Evolutionary conservation across 225 moss, liverwort and hornwort genomes (phyloP), one percentile per base, ranked within the genome.

Genomic region (Antitrichia curtipendula): DNA sequence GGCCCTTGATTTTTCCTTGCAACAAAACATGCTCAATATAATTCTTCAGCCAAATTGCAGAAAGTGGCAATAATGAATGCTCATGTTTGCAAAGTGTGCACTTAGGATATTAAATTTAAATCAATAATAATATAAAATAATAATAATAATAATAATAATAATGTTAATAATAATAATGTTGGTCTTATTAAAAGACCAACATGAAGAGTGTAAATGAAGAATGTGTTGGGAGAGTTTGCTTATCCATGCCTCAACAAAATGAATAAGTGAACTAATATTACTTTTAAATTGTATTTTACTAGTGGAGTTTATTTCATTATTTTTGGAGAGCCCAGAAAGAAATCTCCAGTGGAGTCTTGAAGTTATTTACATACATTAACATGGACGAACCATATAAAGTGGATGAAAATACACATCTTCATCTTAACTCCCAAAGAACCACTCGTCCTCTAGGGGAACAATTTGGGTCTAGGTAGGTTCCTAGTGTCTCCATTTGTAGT

Each of bases 261-360:
- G 5, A 8, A 14, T 41, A 38, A 70, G 5, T 23, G 8, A 40
- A 70, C 15, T 13, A 40, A 24, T 38, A 13, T 13, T 25, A 70
- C 5, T 25, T 5, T 41, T 27, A 40, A 16, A 69, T 40, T 69
- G 15, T 41, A 15, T 21, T 36, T 2, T 36, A n/a, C 2, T 19
- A 20, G 20, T 19, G 11, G 11, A 12, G 0, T 65, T 65, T n/a
- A 36, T 65, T 66, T n/a, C n/a, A 66, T 22, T 66, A 12, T 12
- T 66, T n/a, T n/a, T 36, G 7, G n/a, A 11, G 1, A 12, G 1
- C 0, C 1, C 0, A n/a, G 0, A n/a, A 12, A n/a, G 1, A 6
- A 21, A n/a, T n/a, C 12, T n/a, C 2, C 1, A 66, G 2, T 6
- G 6, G 5, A n/a, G 3, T n/a, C 2, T 1, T 24, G 8, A 68